Evolutionary conservation across 75 land plant species (phyloP), one percentile per base, ranked within the genome.

Genomic region (Pinus albicaulis): DNA sequence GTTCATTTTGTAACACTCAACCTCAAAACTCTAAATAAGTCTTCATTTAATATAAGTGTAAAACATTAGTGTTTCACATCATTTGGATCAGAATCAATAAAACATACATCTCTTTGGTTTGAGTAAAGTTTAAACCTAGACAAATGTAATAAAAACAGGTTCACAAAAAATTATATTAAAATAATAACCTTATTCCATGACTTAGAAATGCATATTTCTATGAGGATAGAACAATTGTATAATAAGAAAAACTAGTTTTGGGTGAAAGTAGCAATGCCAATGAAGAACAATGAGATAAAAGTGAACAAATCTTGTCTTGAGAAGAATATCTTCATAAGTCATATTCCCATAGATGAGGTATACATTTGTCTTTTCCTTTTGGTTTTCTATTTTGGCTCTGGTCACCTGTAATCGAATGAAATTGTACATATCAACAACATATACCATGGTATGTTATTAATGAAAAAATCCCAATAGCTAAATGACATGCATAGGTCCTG

Each of bases 331-430:
- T 6, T 93, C 94, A 79, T 76, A 82, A 60, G 92, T 85, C 19
- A 95, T 94, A 83, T 95, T 95, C 38, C 92, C 98, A 88, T 95
- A 93, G 24, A 95, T 86, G 65, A 95, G 86, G 71, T 76, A 74
- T 2, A 95, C 68, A 58, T 88, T 88, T n/a, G 98, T 95, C n/a
- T 74, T 82, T 77, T 95, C 98, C 34, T 72, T 83, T 55, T 90
- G 91, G 76, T 95, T 91, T 84, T 93, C 98, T 44, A 95, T 41
- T 28, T 93, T 93, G 7, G 98, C 98, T 74, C 96, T 88, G 13
- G 98, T 74, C 79, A 95, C 98, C 95, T 95, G 44, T 71, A 71
- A 36, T 41, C 66, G 11, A n/a, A 62, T 52, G 24, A 60, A 6
- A 16, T 25, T 7, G 20, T 24, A 7, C 38, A 55, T 59, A 24